Evolutionary conservation across 2,329 filamentous ascomycete genomes (phyloP), one percentile per base, ranked within the genome.

Genomic region (Furcasterigmium furcatum): DNA sequence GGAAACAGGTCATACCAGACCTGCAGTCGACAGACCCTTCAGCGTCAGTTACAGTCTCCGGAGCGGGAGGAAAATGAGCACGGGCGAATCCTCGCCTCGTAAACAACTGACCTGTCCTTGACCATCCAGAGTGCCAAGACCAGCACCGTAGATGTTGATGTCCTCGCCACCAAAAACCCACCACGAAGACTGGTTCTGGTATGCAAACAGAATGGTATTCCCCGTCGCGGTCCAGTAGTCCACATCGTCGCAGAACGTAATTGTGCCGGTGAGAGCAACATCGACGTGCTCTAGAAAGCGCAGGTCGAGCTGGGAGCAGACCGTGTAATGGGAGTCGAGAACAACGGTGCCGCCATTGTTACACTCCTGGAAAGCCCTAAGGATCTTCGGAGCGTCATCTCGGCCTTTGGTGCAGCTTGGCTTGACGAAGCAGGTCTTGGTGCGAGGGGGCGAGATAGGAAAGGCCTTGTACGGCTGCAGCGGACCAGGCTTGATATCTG

Each of bases 171-270:
- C 61, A 34, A 60, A 51, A 35, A 56, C 55, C 61, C 61, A 64
- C 42, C 62, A 60, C 2, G 54, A 53, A 0, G 79, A 61, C 80
- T 77, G 75, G 48, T 87, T 86, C 55, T 88, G 85, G 63, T 80
- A 88, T 5, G 66, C 69, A 16, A 83, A 80, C 44, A 75, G 74
- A 70, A 87, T 87, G 36, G 74, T 74, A 6, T 71, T 72, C 51
- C 82, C 73, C 7, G 24, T 27, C 85, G 85, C 88, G 63, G 87
- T 88, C 51, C n/a, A n/a, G n/a, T n/a, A n/a, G n/a, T 79, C 73
- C 1, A 81, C 82, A 56, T 88, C 80, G 43, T 83, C 75, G 43
- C 76, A 79, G 65, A 88, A 88, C 45, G 76, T 67, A 16, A 87
- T 72, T 18, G 73, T 73, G 20, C 80, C 82, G 0, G 59, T 60